Evolutionary conservation across 257 asterid species (phyloP).

Genomic region (Gynochthodes officinalis): DNA sequence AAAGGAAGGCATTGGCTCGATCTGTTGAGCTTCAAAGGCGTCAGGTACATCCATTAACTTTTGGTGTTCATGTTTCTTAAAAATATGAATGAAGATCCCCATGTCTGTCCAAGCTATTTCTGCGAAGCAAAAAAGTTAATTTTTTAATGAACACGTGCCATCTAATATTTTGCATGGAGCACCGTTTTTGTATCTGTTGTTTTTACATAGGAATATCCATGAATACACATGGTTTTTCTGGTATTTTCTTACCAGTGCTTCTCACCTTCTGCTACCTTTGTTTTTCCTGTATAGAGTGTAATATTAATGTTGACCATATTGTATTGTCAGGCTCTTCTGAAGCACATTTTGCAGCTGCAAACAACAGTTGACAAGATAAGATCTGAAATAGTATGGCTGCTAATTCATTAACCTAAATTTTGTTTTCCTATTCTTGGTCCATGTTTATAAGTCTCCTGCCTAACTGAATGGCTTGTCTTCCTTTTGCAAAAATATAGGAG

Average conservation of each 20-base stretch:
- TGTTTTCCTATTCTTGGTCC: not conserved
- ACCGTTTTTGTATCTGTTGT: not conserved
- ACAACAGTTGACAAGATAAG: constrained; percentile 52
- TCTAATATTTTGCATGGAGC: not conserved
- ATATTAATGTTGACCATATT: not conserved
- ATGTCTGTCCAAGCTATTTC: not conserved
- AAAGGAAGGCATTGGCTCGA: constrained; percentile 94
- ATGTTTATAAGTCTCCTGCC: not conserved
- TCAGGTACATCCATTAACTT: constrained; percentile 46
- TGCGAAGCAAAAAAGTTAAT: not conserved
- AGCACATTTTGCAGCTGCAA: constrained; percentile 59
- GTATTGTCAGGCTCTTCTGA: constrained; percentile 56
- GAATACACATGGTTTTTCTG: not conserved
- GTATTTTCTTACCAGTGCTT: not conserved
- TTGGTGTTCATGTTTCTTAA: not conserved
- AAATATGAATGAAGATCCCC: not conserved
- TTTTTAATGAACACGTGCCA: not conserved
- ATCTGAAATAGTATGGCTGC: constrained; percentile 61
- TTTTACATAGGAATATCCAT: not conserved
- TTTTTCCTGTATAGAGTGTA: not conserved
- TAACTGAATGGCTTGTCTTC: not conserved
- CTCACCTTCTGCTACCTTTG: not conserved
- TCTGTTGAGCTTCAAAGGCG: constrained; percentile 95
- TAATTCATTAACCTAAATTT: constrained; percentile 1
- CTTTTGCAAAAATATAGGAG: constrained; percentile 39